A percentile compares a stretch with the other conserved stretches of the same genome.
Conservation (phyloP, 257 asterid species). For the Hygrophila difformis region DNA sequence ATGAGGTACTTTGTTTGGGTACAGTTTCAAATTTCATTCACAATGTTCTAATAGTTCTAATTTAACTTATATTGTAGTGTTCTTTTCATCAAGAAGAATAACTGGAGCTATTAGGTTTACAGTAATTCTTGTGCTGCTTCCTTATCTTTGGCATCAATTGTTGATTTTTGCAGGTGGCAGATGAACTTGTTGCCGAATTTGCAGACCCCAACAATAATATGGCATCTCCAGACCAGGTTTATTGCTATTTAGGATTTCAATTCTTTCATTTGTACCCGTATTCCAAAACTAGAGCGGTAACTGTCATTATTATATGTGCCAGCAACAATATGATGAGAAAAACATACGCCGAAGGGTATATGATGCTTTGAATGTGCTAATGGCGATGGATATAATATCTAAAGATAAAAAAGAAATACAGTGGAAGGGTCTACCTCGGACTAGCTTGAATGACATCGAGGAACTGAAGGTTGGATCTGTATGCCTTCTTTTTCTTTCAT, state of each 20-base stretch:
- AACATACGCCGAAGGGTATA: conserved; percentile 96
- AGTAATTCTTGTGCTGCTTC: too few relatives aligned
- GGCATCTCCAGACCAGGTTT: conserved; percentile 86
- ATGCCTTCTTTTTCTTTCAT: neutral
- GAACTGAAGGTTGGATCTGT: conserved; percentile 54
- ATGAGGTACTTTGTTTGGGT: too few relatives aligned
- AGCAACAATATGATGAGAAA: conserved; percentile 99
- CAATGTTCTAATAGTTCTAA: too few relatives aligned
- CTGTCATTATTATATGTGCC: conserved; percentile 19
- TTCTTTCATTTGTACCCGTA: neutral
- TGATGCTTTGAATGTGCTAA: conserved; percentile 91
- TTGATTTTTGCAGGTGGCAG: conserved; percentile 66
- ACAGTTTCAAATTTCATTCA: too few relatives aligned
- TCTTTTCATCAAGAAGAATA: too few relatives aligned
- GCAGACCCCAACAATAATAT: conserved; percentile 55
- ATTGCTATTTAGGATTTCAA: conserved; percentile 8
- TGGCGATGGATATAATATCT: conserved; percentile 99
- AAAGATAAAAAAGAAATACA: conserved; percentile 97
- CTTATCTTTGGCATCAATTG: conserved; percentile 12
- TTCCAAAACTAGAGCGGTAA: conserved; percentile 8
- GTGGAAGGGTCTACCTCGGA: conserved; percentile 94
- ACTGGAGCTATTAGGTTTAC: too few relatives aligned
- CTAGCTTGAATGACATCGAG: conserved; percentile 81
- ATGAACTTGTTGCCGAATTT: conserved; percentile 97
- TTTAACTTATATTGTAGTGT: too few relatives aligned